These are phyloP conservation scores for Fusarium sp. DNA, from an alignment of 2,329 filamentous ascomycete genomes.

Conservation along the genomic window DNA sequence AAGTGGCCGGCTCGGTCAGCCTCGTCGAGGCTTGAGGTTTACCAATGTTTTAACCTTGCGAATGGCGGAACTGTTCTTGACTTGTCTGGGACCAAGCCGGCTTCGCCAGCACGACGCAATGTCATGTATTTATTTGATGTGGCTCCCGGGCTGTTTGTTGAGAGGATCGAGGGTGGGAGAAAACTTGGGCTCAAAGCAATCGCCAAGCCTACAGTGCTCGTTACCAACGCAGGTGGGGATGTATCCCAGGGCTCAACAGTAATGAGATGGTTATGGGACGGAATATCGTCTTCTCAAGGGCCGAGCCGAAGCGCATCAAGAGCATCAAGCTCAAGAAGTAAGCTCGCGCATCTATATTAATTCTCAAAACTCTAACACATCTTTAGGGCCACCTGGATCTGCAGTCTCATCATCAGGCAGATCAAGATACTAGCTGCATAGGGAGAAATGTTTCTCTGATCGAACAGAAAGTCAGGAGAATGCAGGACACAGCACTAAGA, in stretches of 20 bases:
- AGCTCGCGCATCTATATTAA: constrained; percentile 34
- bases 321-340: constrained; percentile 45
- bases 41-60: constrained; percentile 53
- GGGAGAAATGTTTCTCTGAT: background rate
- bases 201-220: constrained; percentile 50
- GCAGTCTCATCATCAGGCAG: constrained; percentile 32
- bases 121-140: constrained; percentile 54
- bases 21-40: constrained; percentile 52
- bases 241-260: constrained; percentile 49
- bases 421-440: constrained; percentile 30
- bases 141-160: constrained; percentile 53
- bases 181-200: constrained; percentile 51
- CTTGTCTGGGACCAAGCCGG: constrained; percentile 46
- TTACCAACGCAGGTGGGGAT: constrained; percentile 46
- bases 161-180: constrained; percentile 50
- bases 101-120: constrained; percentile 46
- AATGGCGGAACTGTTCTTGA: constrained; percentile 48
- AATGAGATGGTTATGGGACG: constrained; percentile 52
- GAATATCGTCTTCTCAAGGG: constrained; percentile 34
- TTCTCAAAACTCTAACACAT: constrained; percentile 47
- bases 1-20: constrained; percentile 55
- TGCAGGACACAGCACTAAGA: background rate
- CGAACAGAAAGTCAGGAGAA: constrained; percentile 15
- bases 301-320: constrained; percentile 36
- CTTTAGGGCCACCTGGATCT: constrained; percentile 41